These are phyloP conservation scores for Musa acuminata DNA, from an alignment of 176 grass and related monocot species.

Conservation along the genomic window DNA sequence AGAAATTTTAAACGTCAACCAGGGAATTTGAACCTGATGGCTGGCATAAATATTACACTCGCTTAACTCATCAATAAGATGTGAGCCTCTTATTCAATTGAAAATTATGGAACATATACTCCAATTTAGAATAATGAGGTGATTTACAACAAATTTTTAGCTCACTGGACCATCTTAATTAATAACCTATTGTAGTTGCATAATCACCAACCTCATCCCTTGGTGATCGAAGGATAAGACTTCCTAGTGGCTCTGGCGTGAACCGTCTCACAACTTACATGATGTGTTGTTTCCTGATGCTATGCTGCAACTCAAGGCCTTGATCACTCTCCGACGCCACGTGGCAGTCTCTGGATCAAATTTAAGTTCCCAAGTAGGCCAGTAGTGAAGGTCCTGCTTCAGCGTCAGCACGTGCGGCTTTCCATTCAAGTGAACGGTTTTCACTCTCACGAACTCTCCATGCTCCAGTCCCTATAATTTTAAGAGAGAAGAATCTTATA, in stretches of 20 bases:
- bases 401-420: conserved; percentile 85
- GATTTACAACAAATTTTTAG: not conserved
- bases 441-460: conserved; percentile 91
- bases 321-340: conserved; percentile 77
- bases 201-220: not conserved
- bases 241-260: not conserved
- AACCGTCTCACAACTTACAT: not conserved
- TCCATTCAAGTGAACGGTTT: conserved; percentile 84
- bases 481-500: not conserved
- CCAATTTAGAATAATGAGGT: not conserved
- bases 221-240: not conserved
- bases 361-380: conserved; percentile 92
- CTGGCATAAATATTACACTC: too few relatives aligned
- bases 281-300: not conserved
- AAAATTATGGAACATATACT: not conserved
- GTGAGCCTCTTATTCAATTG: not conserved
- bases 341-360: conserved; percentile 80
- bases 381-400: conserved; percentile 98
- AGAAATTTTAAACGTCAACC: too few relatives aligned
- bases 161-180: not conserved
- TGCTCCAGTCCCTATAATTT: conserved; percentile 65
- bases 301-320: conserved; percentile 41
- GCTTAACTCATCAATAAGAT: not conserved
- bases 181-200: not conserved
- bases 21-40: too few relatives aligned